Evolutionary conservation across 2,329 filamentous ascomycete species (phyloP).

Genomic region (Hawksworthiomyces lignivorus): DNA sequence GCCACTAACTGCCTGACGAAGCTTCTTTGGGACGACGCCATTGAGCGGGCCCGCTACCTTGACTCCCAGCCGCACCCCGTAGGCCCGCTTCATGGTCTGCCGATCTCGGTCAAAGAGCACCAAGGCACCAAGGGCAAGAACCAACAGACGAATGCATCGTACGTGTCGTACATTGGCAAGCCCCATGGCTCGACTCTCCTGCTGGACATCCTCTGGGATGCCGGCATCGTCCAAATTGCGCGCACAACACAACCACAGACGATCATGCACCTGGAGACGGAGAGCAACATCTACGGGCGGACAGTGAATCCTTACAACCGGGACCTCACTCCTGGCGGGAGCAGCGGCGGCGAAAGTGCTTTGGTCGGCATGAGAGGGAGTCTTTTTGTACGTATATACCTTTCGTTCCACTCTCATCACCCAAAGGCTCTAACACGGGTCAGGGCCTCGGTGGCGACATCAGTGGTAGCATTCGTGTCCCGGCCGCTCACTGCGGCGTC

Average conservation of each 20-base stretch:
- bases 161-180: neutral
- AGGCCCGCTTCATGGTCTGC: conserved; percentile 34
- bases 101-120: conserved; percentile 26
- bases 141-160: neutral
- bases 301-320: conserved; percentile 27
- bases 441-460: conserved; percentile 32
- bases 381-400: conserved; percentile 25
- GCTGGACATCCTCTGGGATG: neutral
- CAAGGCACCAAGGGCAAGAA: neutral
- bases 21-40: conserved; percentile 25
- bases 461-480: conserved; percentile 16
- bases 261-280: conserved; percentile 21
- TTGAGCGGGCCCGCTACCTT: conserved; percentile 23
- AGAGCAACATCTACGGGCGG: conserved; percentile 27
- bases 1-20: conserved; percentile 28
- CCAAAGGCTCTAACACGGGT: too few relatives aligned
- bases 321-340: conserved; percentile 26
- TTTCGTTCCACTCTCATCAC: neutral
- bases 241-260: conserved; percentile 19
- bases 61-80: conserved; percentile 23
- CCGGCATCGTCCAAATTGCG: conserved; percentile 20
- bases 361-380: conserved; percentile 26
- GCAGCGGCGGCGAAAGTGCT: conserved; percentile 28
- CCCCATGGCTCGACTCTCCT: neutral
- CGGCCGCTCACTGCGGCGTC: conserved; percentile 22